Conservation (phyloP, 805 yeast species). For the Wickerhamomyces bovis region DNA sequence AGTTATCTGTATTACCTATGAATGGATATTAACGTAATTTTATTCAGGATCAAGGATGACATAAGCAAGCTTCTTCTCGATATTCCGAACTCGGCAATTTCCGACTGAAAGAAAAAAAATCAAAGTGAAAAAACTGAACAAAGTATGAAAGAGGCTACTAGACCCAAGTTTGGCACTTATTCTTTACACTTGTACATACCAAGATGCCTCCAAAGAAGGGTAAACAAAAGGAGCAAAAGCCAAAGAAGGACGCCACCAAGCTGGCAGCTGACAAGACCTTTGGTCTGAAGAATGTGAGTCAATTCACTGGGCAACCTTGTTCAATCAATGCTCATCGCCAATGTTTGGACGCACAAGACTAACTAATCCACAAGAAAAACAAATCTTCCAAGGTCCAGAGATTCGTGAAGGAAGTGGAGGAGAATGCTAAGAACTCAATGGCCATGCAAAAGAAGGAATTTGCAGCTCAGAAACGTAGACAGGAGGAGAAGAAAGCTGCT, state of each 20-base stretch:
- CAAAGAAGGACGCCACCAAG: constrained; percentile 49
- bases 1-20: too few relatives aligned
- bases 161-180: neutral
- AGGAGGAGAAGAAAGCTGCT: constrained; percentile 82
- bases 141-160: neutral
- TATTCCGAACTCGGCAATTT: too few relatives aligned
- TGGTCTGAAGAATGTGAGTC: constrained; percentile 70
- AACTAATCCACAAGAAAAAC: constrained; percentile 45
- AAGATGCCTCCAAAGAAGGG: constrained; percentile 81
- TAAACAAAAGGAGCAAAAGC: constrained; percentile 36
- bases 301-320: neutral
- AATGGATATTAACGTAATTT: too few relatives aligned
- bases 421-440: constrained; percentile 45
- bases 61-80: too few relatives aligned
- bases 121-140: too few relatives aligned
- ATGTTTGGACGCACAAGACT: neutral
- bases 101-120: neutral
- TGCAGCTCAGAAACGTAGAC: constrained; percentile 61
- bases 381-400: constrained; percentile 87
- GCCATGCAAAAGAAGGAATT: constrained; percentile 58
- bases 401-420: constrained; percentile 60
- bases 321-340: neutral
- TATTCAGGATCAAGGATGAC: too few relatives aligned
- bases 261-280: constrained; percentile 87
- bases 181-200: neutral